A percentile compares a stretch with the other conserved stretches of the same genome.
Conservation (phyloP, 2,329 filamentous ascomycete species). For the Cladosporium sp. region DNA sequence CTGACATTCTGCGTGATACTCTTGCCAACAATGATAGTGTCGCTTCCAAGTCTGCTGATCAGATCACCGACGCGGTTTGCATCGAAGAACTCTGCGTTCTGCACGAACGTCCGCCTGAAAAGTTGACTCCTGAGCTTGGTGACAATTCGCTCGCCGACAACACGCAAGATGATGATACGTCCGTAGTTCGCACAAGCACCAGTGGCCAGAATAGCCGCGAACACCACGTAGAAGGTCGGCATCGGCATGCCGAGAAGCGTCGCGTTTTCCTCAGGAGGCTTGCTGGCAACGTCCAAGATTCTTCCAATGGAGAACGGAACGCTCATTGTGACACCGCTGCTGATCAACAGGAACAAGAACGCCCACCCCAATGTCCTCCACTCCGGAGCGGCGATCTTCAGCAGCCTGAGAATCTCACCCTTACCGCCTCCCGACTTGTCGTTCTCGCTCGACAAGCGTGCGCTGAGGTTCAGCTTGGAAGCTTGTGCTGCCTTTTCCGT, state of each 20-base stretch:
- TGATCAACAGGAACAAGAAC: conserved; percentile 78
- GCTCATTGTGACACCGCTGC: conserved; percentile 89
- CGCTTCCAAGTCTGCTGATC: conserved; percentile 89
- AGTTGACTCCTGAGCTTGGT: conserved; percentile 81
- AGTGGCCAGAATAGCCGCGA: conserved; percentile 66
- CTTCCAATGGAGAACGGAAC: conserved; percentile 95
- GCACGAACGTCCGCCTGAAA: conserved; percentile 87
- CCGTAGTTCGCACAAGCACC: conserved; percentile 91
- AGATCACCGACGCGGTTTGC: conserved; percentile 94
- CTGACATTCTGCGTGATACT: conserved; percentile 97
- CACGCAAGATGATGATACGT: conserved; percentile 83
- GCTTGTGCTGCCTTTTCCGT: conserved; percentile 83
- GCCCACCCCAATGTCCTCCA: conserved; percentile 70
- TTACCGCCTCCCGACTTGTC: conserved; percentile 39
- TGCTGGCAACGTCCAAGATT: conserved; percentile 86
- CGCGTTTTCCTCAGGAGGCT: conserved; percentile 52
- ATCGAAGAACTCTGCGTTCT: conserved; percentile 98
- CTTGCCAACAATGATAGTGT: conserved; percentile 97
- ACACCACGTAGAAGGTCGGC: conserved; percentile 78
- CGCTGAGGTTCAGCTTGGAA: conserved; percentile 81
- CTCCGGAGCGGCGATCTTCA: conserved; percentile 86
- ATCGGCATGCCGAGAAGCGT: conserved; percentile 78
- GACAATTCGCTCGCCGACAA: conserved; percentile 92
- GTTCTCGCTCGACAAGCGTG: conserved; percentile 79
- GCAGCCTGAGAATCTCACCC: conserved; percentile 77